Evolutionary conservation across 2,329 filamentous ascomycete genomes (phyloP), one percentile per base, ranked within the genome.

Genomic region (Canariomyces notabilis): DNA sequence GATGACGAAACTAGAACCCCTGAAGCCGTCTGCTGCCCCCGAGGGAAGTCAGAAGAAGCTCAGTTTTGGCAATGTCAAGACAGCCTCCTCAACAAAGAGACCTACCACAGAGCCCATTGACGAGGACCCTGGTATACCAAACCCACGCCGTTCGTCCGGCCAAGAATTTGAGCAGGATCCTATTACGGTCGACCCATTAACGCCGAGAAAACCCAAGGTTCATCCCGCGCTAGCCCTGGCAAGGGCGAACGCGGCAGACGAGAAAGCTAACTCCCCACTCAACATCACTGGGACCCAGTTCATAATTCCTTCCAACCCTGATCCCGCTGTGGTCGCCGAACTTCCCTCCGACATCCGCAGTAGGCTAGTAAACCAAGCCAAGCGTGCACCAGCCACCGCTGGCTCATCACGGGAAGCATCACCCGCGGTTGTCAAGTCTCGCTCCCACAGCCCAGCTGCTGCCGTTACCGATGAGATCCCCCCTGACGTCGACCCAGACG

Each of bases 231-330:
- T 78, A 43, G 69, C 71, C 2, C 66, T 82, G 38, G 67, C 73
- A 2, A 72, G 67, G 54, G 71, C 74, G 2, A 73, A 68, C 46
- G 67, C 73, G 32, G 69, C 64, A 46, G 67, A 86, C 62, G 49
- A 69, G 53, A 70, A 79, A 65, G 70, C 85, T 18, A 84, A 76
- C 51, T 79, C 77, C 6, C 83, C 83, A 1, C 69, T 95, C 18
- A 95, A 96, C 59, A 77, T 88, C 3, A 73, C 81, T 3, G 89
- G 91, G 2, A 95, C 91, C 0, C 93, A 98, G 59, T 98, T 98
- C 59, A 80, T 97, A 37, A 74, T 98, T 56, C 93, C 93, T 0
- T 79, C 79, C 1, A 87, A 95, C 55, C 77, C 87, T 2, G 93
- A 98, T 61, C 82, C 85, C 0, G 72, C 76, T n/a, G 84, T 95